Percentiles rank a stretch among this genome's conserved stretches.
Evolutionary conservation across 2,329 filamentous ascomycete genomes (phyloP).

Genomic region (Rasamsonia emersonii): DNA sequence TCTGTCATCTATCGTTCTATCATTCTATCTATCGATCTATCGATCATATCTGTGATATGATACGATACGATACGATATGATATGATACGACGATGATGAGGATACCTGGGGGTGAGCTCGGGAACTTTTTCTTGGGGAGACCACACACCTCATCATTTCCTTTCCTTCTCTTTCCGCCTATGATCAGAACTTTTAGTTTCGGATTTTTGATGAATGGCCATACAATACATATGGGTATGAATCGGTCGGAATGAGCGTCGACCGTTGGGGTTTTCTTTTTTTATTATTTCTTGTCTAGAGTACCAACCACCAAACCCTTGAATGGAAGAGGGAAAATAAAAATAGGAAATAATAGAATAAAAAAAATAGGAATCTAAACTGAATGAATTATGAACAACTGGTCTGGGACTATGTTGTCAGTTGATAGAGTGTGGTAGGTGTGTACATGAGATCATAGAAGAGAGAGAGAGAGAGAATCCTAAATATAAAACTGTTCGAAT

Average conservation of each 20-base stretch:
- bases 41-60: too few species aligned
- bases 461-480: too few species aligned
- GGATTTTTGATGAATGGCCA: slow-evolving; percentile 8
- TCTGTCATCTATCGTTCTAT: slow-evolving; percentile 1
- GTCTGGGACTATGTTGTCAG: too few species aligned
- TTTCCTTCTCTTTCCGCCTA: slow-evolving; percentile 11
- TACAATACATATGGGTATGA: slow-evolving; percentile 3
- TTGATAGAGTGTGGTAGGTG: too few species aligned
- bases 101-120: slow-evolving; percentile 18
- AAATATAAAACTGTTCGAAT: too few species aligned
- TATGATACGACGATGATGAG: too few species aligned
- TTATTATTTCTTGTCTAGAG: slow-evolving; percentile 3
- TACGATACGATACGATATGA: too few species aligned
- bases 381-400: too few species aligned
- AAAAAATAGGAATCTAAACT: not conserved
- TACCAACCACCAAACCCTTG: slow-evolving; percentile 1
- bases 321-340: not conserved
- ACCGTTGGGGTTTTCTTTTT: slow-evolving; percentile 5
- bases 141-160: too few species aligned
- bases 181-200: too few species aligned
- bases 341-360: not conserved
- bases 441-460: too few species aligned
- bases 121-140: slow-evolving; percentile 16
- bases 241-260: slow-evolving; percentile 9
- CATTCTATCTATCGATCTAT: not conserved